Conservation (phyloP, 345 rosid genomes). For the Eucalyptus paniculata region DNA sequence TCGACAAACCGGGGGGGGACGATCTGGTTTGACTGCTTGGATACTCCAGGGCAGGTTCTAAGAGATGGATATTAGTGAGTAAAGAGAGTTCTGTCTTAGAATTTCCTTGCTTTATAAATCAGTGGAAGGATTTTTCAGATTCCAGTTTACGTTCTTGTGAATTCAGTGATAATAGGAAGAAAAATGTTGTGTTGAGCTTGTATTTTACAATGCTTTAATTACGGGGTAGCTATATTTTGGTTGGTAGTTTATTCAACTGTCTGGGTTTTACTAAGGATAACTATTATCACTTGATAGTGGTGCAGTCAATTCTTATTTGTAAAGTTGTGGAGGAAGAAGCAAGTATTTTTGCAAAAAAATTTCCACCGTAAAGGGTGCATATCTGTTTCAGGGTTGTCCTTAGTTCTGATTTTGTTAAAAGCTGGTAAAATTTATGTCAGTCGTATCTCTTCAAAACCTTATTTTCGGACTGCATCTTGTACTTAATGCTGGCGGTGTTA, state of each 20-base stretch:
- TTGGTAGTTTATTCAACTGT: background rate
- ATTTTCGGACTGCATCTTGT: background rate
- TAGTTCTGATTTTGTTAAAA: background rate
- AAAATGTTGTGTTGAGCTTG: background rate
- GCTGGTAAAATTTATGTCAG: too few relatives aligned
- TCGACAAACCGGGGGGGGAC: constrained; percentile 48
- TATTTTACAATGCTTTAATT: background rate
- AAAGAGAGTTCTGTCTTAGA: background rate
- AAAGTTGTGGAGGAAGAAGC: background rate
- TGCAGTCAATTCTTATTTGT: background rate
- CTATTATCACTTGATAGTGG: background rate
- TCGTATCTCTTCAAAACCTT: background rate
- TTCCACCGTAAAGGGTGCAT: background rate
- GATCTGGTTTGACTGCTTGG: constrained; percentile 53
- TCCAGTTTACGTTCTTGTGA: background rate
- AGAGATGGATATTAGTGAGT: too few relatives aligned
- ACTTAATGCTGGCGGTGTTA: background rate
- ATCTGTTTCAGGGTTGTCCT: background rate
- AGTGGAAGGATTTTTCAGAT: background rate
- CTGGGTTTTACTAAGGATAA: background rate
- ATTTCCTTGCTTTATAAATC: background rate
- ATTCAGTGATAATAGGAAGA: background rate
- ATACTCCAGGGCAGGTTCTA: constrained; percentile 23
- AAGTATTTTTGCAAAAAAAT: background rate
- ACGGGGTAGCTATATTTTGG: background rate